Conservation (phyloP, 768 basidiomycete species). For the Strobilomyces confusus region DNA sequence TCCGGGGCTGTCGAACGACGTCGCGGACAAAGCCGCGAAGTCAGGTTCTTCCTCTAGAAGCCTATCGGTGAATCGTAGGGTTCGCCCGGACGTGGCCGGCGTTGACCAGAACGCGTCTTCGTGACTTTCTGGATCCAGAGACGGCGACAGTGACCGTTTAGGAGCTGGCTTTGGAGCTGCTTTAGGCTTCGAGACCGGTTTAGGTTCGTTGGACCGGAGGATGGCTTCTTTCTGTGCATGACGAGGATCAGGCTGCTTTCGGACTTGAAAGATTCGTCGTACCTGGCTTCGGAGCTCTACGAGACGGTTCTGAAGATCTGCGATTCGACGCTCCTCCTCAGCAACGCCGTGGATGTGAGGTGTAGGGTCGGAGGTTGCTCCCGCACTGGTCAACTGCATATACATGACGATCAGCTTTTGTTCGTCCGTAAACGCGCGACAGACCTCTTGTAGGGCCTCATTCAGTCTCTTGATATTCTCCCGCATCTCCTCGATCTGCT, state of each 20-base stretch:
- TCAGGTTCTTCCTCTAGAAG: constrained; percentile 62
- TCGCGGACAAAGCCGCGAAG: constrained; percentile 44
- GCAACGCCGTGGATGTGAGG: constrained; percentile 29
- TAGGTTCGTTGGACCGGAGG: constrained; percentile 22
- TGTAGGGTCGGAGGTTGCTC: constrained; percentile 13
- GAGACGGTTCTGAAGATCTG: constrained; percentile 40
- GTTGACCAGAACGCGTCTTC: constrained; percentile 67
- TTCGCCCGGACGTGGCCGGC: constrained; percentile 48
- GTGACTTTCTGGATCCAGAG: constrained; percentile 32
- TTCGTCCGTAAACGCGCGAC: constrained; percentile 15
- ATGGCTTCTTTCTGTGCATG: constrained; percentile 26
- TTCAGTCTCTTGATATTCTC: constrained; percentile 35
- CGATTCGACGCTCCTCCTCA: constrained; percentile 41
- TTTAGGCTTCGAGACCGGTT: constrained; percentile 9
- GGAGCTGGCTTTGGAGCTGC: constrained; percentile 3
- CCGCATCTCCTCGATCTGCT: constrained; percentile 35
- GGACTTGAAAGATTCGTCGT: constrained; percentile 7
- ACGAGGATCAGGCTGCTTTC: background rate
- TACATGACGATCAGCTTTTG: background rate
- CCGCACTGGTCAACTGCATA: constrained; percentile 16
- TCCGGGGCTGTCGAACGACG: constrained; percentile 46
- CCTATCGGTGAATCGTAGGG: constrained; percentile 60
- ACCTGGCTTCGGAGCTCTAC: constrained; percentile 40
- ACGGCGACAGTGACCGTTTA: constrained; percentile 17
- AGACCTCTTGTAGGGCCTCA: constrained; percentile 39